A percentile compares a stretch with the other conserved stretches of the same genome.
phyloP scores from a whole-genome alignment of 768 basidiomycete genomes.

The Zangia roseola region DNA sequence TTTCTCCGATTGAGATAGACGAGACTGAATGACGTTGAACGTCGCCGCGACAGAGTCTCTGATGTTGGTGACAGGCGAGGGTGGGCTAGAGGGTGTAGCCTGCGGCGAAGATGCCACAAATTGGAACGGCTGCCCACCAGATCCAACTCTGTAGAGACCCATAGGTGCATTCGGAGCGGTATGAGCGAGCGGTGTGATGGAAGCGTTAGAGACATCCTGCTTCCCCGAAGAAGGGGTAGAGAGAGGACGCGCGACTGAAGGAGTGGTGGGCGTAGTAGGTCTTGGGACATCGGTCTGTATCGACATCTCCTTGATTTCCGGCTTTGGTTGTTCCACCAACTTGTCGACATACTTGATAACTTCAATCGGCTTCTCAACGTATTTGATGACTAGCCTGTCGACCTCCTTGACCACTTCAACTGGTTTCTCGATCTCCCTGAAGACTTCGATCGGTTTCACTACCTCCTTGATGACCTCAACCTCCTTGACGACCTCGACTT shows the following conservation, averaged over 20 bases:
- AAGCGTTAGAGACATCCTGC: constrained; percentile 29
- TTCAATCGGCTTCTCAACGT: constrained; percentile 27
- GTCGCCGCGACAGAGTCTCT: constrained; percentile 50
- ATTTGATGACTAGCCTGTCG: constrained; percentile 33
- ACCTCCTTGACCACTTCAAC: constrained; percentile 25
- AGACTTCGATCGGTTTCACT: constrained; percentile 24
- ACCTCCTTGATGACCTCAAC: constrained; percentile 23
- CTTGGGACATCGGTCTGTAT: constrained; percentile 70
- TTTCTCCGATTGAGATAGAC: constrained; percentile 56
- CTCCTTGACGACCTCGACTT: constrained; percentile 37
- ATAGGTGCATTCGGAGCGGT: constrained; percentile 34
- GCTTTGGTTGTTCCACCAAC: constrained; percentile 50
- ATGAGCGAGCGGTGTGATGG: constrained; percentile 34
- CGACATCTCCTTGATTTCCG: constrained; percentile 70
- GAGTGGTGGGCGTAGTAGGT: constrained; percentile 32
- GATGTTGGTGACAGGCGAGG: constrained; percentile 40
- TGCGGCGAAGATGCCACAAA: constrained; percentile 51
- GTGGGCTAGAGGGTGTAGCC: constrained; percentile 25
- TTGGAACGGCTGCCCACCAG: constrained; percentile 59
- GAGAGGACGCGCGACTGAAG: constrained; percentile 24
- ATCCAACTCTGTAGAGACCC: constrained; percentile 57
- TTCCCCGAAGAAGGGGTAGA: constrained; percentile 23
- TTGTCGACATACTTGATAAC: constrained; percentile 32
- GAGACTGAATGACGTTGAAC: constrained; percentile 46
- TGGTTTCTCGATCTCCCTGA: constrained; percentile 22